Evolutionary conservation across 2,329 filamentous ascomycete genomes (phyloP), one percentile per base, ranked within the genome.

Genomic region (Ceratocystis alfenasii): DNA sequence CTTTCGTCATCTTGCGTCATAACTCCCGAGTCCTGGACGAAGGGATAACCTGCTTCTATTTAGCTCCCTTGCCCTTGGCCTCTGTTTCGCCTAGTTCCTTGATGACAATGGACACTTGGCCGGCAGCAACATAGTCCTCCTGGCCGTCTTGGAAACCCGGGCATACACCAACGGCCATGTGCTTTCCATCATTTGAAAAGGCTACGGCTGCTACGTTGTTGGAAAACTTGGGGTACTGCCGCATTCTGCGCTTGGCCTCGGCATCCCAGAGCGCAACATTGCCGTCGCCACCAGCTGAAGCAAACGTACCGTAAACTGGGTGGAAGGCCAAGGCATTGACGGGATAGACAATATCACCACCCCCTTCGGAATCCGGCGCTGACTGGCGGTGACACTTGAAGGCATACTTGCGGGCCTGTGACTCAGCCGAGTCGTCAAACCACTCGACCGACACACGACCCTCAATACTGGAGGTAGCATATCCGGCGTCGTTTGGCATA

Each of bases 321-420:
- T 96, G 91, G 77, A 95, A 96, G 0, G 89, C 85, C 6, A 96
- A 81, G 2, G 91, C 88, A 73, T 96, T 94, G 70, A 96, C 92
- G 0, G 92, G 92, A 72, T 92, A 96, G 2, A 96, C 90, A 3
- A 96, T 82, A 72, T 96, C 92, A 36, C 81, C 85, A 65, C 78
- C 74, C 36, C 68, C 75, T 48, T 82, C 82, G 8, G 81, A 80
- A 50, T 86, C 81, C 1, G 83, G 76, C 8, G 80, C 81, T 1
- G 85, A 81, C 74, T 95, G 90, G 3, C 94, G 84, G 76, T 99
- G 94, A 76, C 94, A 99, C 76, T 99, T 99, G 83, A 99, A 99
- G 15, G 94, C 94, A 75, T 97, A 99, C 75, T 96, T 97, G 70
- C 92, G 84, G 48, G 89, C 87, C 77, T 97, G 92, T 3, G 89